A percentile compares a stretch with the other conserved stretches of the same genome.
Conservation (phyloP, 169 alveolate species). For the Miamiensis avidus region DNA sequence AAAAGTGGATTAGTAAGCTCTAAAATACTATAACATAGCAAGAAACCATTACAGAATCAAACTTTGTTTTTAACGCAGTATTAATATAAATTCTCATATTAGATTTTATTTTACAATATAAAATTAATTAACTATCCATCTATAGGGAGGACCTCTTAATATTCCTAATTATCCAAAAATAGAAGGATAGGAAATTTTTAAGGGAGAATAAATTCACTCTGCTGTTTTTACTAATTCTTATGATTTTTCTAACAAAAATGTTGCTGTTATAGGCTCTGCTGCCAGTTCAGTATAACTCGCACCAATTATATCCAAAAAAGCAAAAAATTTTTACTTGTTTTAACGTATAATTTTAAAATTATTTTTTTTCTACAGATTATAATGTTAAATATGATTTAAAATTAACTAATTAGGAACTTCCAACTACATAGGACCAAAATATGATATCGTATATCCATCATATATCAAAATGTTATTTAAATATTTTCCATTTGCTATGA, state of each 20-base stretch:
- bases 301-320: not conserved
- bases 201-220: not conserved
- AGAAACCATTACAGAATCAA: not conserved
- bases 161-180: not conserved
- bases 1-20: not conserved
- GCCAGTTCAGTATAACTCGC: not conserved
- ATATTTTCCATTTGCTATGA: not conserved
- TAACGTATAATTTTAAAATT: not conserved
- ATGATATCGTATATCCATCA: not conserved
- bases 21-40: no score
- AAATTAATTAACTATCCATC: not conserved
- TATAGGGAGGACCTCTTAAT: not conserved
- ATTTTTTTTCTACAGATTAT: no score
- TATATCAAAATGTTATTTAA: no score
- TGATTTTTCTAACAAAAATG: not conserved
- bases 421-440: not conserved
- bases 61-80: not conserved
- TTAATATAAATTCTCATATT: no score
- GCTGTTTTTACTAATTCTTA: not conserved
- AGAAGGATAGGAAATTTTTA: not conserved
- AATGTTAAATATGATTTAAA: no score
- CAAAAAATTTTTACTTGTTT: not conserved
- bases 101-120: not conserved
- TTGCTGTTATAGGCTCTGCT: not conserved
- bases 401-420: not conserved